Evolutionary conservation across 192 early-diverging fungal genomes (phyloP).

Genomic region (Coemansia sp.): DNA sequence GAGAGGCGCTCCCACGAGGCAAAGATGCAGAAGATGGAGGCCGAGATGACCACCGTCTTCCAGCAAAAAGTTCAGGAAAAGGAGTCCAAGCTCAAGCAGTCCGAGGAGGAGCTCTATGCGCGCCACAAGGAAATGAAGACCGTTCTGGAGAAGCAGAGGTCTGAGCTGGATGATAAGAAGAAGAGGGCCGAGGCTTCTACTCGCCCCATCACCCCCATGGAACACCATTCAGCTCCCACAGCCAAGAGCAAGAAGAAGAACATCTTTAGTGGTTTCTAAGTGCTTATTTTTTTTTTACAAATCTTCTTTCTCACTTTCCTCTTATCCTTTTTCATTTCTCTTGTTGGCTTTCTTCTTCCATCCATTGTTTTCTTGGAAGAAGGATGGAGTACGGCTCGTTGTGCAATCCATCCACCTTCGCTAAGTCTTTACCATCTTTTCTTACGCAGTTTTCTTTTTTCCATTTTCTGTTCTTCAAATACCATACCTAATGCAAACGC

Average conservation of each 20-base stretch:
- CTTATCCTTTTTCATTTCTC: not conserved
- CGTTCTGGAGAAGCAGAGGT: conserved; percentile 88
- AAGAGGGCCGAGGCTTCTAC: conserved; percentile 69
- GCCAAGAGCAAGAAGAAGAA: conserved; percentile 58
- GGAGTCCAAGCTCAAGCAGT: conserved; percentile 96
- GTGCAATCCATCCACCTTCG: too few relatives aligned
- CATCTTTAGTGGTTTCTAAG: conserved; percentile 56
- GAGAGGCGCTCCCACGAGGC: conserved; percentile 89
- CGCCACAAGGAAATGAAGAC: conserved; percentile 99
- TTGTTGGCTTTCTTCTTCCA: not conserved
- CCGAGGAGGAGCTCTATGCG: conserved; percentile 94
- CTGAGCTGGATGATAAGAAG: conserved; percentile 95
- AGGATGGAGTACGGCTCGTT: too few relatives aligned
- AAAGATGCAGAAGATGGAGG: conserved; percentile 98
- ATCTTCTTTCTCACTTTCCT: conserved; percentile 4
- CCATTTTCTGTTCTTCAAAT: conserved; percentile 11
- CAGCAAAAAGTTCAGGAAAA: conserved; percentile 99
- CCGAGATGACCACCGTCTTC: conserved; percentile 98
- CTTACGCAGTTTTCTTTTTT: conserved; percentile 9
- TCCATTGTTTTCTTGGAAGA: not conserved
- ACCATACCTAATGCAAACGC: not conserved
- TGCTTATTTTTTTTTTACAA: not conserved
- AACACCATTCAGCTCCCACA: conserved; percentile 38
- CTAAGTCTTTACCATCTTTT: not conserved
- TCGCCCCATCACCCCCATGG: conserved; percentile 50